Base-by-base conservation (phyloP, 2,329 filamentous ascomycete genomes). In the Fonsecaea nubica region DNA sequence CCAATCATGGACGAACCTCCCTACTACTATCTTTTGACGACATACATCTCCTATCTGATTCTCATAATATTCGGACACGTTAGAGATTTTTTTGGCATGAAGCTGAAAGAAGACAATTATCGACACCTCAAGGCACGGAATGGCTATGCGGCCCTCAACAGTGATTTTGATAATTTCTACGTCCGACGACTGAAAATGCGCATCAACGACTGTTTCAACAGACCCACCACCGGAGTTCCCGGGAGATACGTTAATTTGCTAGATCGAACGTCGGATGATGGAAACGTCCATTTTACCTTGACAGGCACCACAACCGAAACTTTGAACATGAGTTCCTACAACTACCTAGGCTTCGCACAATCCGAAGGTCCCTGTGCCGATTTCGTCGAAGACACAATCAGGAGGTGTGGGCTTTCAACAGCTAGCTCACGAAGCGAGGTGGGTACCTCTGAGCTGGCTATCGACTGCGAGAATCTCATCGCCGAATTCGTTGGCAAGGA, bases 131-230 rank as follows among this genome's bases (percentile, higher is more conserved):
- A 91, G 76, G 86, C 90, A 42, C 86, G 88, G 71, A 92, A 97
- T 77, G 95, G 95, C 69, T 98, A 97, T 76, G 95, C 94, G 10
- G 93, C 95, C 1, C 85, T 99, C 71, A 98, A 97, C 80, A 96
- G 93, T 75, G 95, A 99, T 79, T 99, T 99, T 76, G 95, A 99
- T 83, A 98, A 94, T 80, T 99, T 99, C 79, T 99, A 99, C 80
- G 92, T 94, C 64, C 88, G 95, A 64, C 87, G 95, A 68, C 80
- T 99, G 76, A 98, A 99, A 84, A 87, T 93, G 83, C 89, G 95
- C 70, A 92, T 99, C 76, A 96, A 98, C 74, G 95, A 99, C 80
- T 97, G 93, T 82, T 99, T 99, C 78, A 91, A 94, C 72, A 88
- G 95, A 58, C 92, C 94, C 12, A 93, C 91, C 33, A 96, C 93